Evolutionary conservation across 495 filamentous ascomycete species (phyloP).

Genomic region (Tricharina praecox): DNA sequence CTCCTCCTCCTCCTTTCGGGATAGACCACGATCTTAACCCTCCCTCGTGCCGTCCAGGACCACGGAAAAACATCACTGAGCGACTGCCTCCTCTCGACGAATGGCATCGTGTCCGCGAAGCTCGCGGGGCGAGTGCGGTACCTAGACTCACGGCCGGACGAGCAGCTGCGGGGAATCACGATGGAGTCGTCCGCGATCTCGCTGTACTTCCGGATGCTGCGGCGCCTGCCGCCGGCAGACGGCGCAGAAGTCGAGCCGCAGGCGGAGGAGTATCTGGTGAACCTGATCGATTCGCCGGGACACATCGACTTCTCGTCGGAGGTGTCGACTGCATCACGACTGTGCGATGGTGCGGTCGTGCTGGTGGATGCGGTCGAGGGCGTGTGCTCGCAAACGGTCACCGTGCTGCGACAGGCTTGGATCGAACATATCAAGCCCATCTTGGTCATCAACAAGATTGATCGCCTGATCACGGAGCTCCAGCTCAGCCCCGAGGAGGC

Average conservation of each 20-base stretch:
- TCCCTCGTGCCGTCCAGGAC: constrained; percentile 44
- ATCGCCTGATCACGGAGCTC: constrained; percentile 79
- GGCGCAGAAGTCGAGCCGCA: constrained; percentile 53
- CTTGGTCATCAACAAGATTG: constrained; percentile 95
- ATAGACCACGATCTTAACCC: constrained; percentile 6
- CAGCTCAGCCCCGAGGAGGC: constrained; percentile 84
- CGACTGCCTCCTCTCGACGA: constrained; percentile 90
- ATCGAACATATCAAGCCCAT: constrained; percentile 88
- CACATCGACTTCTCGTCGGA: constrained; percentile 99
- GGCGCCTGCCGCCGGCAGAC: constrained; percentile 44
- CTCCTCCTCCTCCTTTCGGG: background rate
- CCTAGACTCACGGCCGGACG: constrained; percentile 89
- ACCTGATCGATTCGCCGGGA: constrained; percentile 93
- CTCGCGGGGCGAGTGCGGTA: constrained; percentile 96
- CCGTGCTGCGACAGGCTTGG: constrained; percentile 88
- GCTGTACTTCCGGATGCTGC: constrained; percentile 81
- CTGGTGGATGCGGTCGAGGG: constrained; percentile 97
- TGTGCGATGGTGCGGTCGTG: constrained; percentile 89
- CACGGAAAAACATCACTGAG: constrained; percentile 98
- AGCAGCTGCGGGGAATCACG: constrained; percentile 91
- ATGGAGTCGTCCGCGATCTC: constrained; percentile 99
- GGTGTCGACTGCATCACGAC: constrained; percentile 82
- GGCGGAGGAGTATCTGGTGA: constrained; percentile 82
- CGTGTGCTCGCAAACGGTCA: constrained; percentile 96
- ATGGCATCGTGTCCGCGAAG: constrained; percentile 97